Conservation (phyloP, 495 filamentous ascomycete species). For the Patellaria atrata region DNA sequence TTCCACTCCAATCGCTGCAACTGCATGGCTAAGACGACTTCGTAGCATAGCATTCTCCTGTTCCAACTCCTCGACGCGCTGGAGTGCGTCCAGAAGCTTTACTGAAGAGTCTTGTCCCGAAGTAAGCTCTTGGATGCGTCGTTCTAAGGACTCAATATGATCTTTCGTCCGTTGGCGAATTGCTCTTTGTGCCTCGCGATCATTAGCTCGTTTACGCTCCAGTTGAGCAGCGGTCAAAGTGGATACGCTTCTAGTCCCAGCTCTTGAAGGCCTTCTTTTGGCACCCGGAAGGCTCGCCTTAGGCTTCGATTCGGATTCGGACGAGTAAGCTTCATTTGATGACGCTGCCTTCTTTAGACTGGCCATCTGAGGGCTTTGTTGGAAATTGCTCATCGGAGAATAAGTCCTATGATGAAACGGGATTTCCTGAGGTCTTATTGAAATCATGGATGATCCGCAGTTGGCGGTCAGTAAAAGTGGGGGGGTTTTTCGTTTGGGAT, state of each 20-base stretch:
- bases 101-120: constrained; percentile 27
- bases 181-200: constrained; percentile 74
- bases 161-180: constrained; percentile 71
- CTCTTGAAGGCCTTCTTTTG: constrained; percentile 33
- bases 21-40: constrained; percentile 20
- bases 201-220: constrained; percentile 70
- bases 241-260: constrained; percentile 44
- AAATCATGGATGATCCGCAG: constrained; percentile 19
- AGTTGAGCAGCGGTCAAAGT: constrained; percentile 44
- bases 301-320: constrained; percentile 24
- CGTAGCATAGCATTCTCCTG: constrained; percentile 32
- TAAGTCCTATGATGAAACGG: constrained; percentile 12
- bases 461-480: constrained; percentile 7
- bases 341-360: constrained; percentile 13
- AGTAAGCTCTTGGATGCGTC: constrained; percentile 48
- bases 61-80: constrained; percentile 40
- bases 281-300: constrained; percentile 6
- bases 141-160: constrained; percentile 65
- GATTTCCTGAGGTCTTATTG: constrained; percentile 14
- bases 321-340: constrained; percentile 24
- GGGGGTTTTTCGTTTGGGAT: not conserved
- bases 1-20: constrained; percentile 13
- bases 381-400: constrained; percentile 13
- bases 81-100: constrained; percentile 33
- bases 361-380: constrained; percentile 12